These are phyloP conservation scores for Graphilbum ipis-grandicollis DNA, from an alignment of 2,329 filamentous ascomycete genomes.

Conservation along the genomic window DNA sequence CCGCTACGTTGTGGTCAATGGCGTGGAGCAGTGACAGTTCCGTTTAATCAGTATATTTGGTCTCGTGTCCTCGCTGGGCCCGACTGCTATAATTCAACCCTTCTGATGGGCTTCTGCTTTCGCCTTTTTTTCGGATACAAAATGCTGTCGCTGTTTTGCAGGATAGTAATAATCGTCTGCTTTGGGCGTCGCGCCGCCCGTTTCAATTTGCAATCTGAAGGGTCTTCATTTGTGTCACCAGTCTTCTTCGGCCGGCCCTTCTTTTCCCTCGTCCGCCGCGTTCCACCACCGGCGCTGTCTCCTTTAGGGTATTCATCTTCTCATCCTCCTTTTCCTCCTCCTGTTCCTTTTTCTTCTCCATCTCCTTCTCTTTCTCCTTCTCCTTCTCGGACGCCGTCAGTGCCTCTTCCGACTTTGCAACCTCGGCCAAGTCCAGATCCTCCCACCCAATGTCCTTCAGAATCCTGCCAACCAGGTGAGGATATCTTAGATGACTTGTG, in stretches of 20 bases:
- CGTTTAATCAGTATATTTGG: no score
- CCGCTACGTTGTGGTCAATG: slow-evolving; percentile 63
- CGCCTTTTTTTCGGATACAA: background rate
- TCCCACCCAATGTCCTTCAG: slow-evolving; percentile 53
- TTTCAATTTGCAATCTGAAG: background rate
- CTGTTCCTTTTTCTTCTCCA: slow-evolving; percentile 2
- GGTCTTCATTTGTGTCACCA: slow-evolving; percentile 4
- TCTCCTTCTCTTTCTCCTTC: slow-evolving; percentile 3
- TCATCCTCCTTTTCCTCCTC: no score
- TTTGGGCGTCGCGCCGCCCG: no score
- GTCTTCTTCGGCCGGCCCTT: background rate
- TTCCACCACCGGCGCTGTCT: no score
- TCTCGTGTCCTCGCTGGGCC: no score
- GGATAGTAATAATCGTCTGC: background rate
- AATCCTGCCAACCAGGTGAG: slow-evolving; percentile 47
- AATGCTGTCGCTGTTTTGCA: background rate
- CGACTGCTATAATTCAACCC: no score
- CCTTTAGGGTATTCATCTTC: no score
- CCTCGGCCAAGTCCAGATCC: slow-evolving; percentile 32
- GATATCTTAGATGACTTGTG: slow-evolving; percentile 53
- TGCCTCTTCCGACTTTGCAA: slow-evolving; percentile 15
- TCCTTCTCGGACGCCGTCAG: slow-evolving; percentile 14
- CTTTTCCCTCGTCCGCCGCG: slow-evolving; percentile 2
- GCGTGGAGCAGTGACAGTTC: slow-evolving; percentile 11
- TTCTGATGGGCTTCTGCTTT: background rate